Evolutionary conservation across 768 basidiomycete species (phyloP).

Genomic region (Leccinum subtestaceum): DNA sequence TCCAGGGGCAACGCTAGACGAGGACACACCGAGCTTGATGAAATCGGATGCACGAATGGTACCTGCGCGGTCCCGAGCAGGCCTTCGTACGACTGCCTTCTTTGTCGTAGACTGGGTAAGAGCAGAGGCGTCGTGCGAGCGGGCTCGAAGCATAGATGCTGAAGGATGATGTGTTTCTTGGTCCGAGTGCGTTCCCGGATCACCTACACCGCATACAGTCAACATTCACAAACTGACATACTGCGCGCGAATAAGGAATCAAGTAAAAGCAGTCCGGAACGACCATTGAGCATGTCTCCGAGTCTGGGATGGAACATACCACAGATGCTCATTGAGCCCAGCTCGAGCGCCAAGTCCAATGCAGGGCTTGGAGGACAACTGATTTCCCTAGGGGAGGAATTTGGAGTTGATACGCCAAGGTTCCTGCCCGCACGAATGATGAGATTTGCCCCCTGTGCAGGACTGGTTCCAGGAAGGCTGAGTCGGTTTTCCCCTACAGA

Average conservation of each 20-base stretch:
- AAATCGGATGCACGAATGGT: slow-evolving; percentile 53
- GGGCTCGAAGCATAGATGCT: slow-evolving; percentile 14
- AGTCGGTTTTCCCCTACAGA: slow-evolving; percentile 2
- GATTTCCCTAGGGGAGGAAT: neutral
- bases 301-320: slow-evolving; percentile 24
- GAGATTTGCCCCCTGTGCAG: neutral
- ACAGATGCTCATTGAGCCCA: slow-evolving; percentile 24
- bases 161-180: slow-evolving; percentile 3
- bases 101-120: slow-evolving; percentile 7
- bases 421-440: neutral
- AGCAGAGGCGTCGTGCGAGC: slow-evolving; percentile 13
- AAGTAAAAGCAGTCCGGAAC: neutral
- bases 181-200: slow-evolving; percentile 9
- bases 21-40: slow-evolving; percentile 12
- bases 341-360: slow-evolving; percentile 17
- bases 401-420: neutral
- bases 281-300: neutral
- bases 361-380: slow-evolving; percentile 17
- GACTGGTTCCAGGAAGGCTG: slow-evolving; percentile 16
- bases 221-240: slow-evolving; percentile 2
- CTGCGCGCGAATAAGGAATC: neutral
- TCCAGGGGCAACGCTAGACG: slow-evolving; percentile 2
- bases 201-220: slow-evolving; percentile 12
- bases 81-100: slow-evolving; percentile 8
- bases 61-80: slow-evolving; percentile 41